Base-by-base conservation (phyloP, 306 rosid genomes). In the Delonix regia region DNA sequence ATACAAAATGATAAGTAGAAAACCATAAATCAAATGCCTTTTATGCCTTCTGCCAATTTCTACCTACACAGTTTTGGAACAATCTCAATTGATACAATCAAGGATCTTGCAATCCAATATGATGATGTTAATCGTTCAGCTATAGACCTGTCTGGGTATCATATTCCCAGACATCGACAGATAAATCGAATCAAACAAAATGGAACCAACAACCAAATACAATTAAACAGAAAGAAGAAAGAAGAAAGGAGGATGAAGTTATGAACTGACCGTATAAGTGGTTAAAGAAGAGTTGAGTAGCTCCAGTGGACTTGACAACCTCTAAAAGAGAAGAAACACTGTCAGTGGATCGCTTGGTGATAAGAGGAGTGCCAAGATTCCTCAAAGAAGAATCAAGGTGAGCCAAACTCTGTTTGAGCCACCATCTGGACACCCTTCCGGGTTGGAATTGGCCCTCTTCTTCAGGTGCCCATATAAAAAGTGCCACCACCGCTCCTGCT, bases 371-470 rank as follows among this genome's bases (percentile, higher is more conserved):
- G 21, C 99, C 99, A 30, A 96, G 90, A 71, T 81, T 93, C 60
- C 88, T 91, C 75, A 96, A 80, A 77, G 96, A 93, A 3, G 91
- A 96, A 85, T 96, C 94, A 45, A 96, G 98, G 38, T 83, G 90
- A 77, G 96, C 88, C 83, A 96, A 90, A 62, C 98, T 96, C 39
- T 93, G 86, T 39, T 96, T 96, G 10, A 96, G 94, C 99, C 99
- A 96, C 99, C 99, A 96, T 71, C 99, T 84, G 2, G 99, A 96
- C 0, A 96, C 99, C 75, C 98, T 86, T 2, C 99, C 99, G 7
- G 99, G 99, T 51, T 93, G 80, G 64, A 5, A 96, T 78, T 92
- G 90, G 16, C 99, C 98, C 55, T 93, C 99, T 64, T 96, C 99
- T 24, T 96, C 99, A 71, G 98, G 99, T 51, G 98, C 99, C 98